Evolutionary conservation across 805 yeast genomes (phyloP), one percentile per base, ranked within the genome.

Genomic region (Komagataella phaffii): DNA sequence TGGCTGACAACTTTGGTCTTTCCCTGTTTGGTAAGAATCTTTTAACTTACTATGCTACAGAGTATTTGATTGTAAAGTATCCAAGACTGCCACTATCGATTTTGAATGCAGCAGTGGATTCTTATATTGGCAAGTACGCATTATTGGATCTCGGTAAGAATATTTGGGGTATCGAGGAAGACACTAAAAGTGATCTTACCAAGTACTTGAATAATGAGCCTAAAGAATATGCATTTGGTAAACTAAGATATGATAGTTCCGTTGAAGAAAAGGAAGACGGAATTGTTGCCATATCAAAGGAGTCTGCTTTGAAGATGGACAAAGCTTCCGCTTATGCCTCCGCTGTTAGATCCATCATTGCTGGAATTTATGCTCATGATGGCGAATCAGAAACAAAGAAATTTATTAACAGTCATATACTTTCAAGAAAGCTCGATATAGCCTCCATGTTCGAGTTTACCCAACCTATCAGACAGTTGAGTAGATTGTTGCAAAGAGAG

Each of bases 81-180:
- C 99, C 99, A 51, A 79, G 99, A 64, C 74, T 93, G 50, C 99
- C 99, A 17, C 75, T 84, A 55, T 76, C 80, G 7, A 83, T 90
- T 24, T 76, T 88, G 52, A 79, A 82, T 58, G 80, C 82, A 6
- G 87, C 95, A 0, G 81, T 85, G 7, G 83, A 86, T 57, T 76
- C 93, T 0, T 86, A 81, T 62, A 75, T 85, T 61, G 86, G 91
- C 3, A 76, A 79, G 43, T 76, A 73, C 14, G 75, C 88, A 0
- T 71, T 93, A 53, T 70, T 79, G 44, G 77, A 76, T 49, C 70
- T 89, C 23, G 96, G 89, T 43, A 75, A 74, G 59, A 30, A 30
- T 30, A 61, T 70, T 17, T 93, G 97, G 97, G 99, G 99, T 69
- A 81, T 93, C 49, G 90, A 88, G 66, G 73, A 76, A 17, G 97